Percentiles rank a stretch among this genome's conserved stretches.
Evolutionary conservation across 345 rosid species (phyloP).

Genomic region (Ceriops zippeliana): DNA sequence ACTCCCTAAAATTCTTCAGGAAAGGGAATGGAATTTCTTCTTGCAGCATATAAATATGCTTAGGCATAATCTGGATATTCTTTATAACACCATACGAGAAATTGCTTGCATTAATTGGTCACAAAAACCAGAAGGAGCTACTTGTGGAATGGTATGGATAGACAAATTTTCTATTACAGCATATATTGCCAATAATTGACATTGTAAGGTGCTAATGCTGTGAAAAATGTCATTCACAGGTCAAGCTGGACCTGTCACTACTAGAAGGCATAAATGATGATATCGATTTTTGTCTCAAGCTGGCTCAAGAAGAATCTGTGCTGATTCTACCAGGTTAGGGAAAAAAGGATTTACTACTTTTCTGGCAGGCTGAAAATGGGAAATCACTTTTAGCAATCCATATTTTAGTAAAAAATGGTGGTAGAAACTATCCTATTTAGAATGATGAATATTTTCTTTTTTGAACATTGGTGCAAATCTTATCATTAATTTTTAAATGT

Average conservation of each 20-base stretch:
- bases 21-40: no score
- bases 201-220: neutral
- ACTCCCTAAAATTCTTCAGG: no score
- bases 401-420: neutral
- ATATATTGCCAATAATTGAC: neutral
- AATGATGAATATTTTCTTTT: no score
- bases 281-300: slow-evolving; percentile 36
- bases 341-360: neutral
- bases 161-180: neutral
- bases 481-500: no score
- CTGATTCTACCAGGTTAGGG: slow-evolving; percentile 33
- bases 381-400: neutral
- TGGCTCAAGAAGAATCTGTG: slow-evolving; percentile 39
- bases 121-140: neutral
- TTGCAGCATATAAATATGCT: no score
- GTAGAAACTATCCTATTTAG: no score
- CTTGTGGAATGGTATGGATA: neutral
- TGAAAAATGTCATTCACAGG: slow-evolving; percentile 17
- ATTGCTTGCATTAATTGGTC: neutral
- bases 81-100: neutral
- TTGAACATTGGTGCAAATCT: no score
- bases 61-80: no score
- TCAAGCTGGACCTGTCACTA: slow-evolving; percentile 24
- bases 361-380: neutral
- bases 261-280: slow-evolving; percentile 38